phyloP scores from a whole-genome alignment of 257 asterid genomes.

The Eustoma russellianum region DNA sequence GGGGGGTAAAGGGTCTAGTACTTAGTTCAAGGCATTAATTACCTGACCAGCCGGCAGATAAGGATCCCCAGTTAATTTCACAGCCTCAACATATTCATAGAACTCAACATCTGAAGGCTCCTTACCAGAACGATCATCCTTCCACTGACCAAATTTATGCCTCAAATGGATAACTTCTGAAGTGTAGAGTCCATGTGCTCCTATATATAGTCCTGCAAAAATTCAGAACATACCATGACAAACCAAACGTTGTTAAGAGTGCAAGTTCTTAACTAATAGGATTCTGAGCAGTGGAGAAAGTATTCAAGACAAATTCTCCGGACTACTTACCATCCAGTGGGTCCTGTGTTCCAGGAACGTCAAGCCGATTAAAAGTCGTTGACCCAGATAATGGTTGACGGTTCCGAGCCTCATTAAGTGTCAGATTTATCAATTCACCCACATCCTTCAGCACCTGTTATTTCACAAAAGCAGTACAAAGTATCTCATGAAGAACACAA shows the following conservation, averaged over 20 bases:
- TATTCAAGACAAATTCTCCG: neutral
- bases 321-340: conserved; percentile 64
- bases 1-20: too few species aligned
- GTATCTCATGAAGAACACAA: conserved; percentile 10
- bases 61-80: conserved; percentile 86
- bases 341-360: conserved; percentile 51
- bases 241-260: too few species aligned
- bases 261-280: too few species aligned
- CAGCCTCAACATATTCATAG: conserved; percentile 95
- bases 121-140: conserved; percentile 55
- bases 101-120: conserved; percentile 63
- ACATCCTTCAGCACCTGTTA: conserved; percentile 86
- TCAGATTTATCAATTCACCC: conserved; percentile 55
- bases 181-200: conserved; percentile 79
- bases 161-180: conserved; percentile 85
- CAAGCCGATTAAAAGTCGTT: conserved; percentile 80
- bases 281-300: neutral
- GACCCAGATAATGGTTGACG: conserved; percentile 87
- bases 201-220: conserved; percentile 71
- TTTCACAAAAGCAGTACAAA: conserved; percentile 3
- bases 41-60: conserved; percentile 99
- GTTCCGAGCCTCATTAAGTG: conserved; percentile 68
- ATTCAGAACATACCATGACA: conserved; percentile 1
- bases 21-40: conserved; percentile 5
- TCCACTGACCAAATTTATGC: conserved; percentile 94